Base-by-base conservation (phyloP, 352 stramenopile species). In the Phytophthora lateralis region DNA sequence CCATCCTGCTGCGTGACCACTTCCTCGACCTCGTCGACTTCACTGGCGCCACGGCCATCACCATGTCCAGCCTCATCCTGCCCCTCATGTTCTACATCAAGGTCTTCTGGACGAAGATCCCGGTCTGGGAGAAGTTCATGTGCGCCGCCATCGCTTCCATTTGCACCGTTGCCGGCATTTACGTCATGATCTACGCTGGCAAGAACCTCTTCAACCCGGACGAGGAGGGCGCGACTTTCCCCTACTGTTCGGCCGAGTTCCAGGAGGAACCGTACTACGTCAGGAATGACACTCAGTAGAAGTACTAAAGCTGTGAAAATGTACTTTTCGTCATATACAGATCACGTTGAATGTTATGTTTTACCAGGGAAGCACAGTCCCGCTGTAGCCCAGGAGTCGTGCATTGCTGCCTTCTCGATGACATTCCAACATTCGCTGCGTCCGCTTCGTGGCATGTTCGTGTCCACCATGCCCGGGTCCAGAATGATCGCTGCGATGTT, bases 11-110 rank as follows among this genome's bases (percentile, higher is more conserved):
- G 12, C 51, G 51, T 9, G 54, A 80, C 54, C 37, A 74, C 12
- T 75, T 80, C 41, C 46, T 60, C 42, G 72, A 77, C 45, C 51
- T 80, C 6, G 48, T 74, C 34, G 72, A 80, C 47, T 80, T 80
- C 29, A 76, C 66, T 15, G 72, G 72, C 8, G 65, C 72, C 37
- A 73, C 69, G 11, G 44, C 55, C 48, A 76, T 75, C 11, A 63
- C 69, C 4, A 41, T 71, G 8, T 73, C 61, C 54, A 78, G 69
- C 43, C 56, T 79, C 27, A 70, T 78, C 9, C 35, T 80, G 20
- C 72, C 72, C 8, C 66, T 78, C 14, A 18, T 73, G 1, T 76
- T 80, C 60, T 80, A 80, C 48, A 35, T 78, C 14, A 75, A 75
- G 58, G 52, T 66, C 20, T 57, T 74, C 29, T 77, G 69, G 67